Evolutionary conservation across 768 basidiomycete species (phyloP), one percentile per base, ranked within the genome.

Genomic region (Pleurotus salmoneostramineus): DNA sequence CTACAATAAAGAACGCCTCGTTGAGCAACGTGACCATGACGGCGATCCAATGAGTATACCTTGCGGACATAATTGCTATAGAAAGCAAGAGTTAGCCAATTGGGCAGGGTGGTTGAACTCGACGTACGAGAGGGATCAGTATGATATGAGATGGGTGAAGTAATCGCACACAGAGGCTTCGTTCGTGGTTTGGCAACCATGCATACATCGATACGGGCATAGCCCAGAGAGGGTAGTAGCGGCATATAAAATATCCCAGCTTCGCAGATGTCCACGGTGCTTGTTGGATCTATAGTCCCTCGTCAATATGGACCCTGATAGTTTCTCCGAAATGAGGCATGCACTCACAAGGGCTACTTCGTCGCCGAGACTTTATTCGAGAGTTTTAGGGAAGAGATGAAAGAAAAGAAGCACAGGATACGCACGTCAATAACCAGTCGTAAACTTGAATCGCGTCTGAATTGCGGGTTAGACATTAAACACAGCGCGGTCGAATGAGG

Each of bases 181-280:
- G 50, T 6, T 58, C 50, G 51, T 69, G 67, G 58, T 68, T 48
- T 5, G 57, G 58, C 17, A 65, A 57, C 54, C 65, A 63, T 27
- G 59, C 63, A 67, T 65, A 69, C 35, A 66, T 60, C 34, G 58
- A 60, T 27, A 68, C 32, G 10, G 67, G 67, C 60, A 60, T 68
- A 31, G 49, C 45, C 3, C 65, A 10, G 40, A 69, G 56, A 8
- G 68, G 65, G 57, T 69, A 69, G 50, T 69, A 69, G 32, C 68
- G 62, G 54, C 68, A 67, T 31, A 60, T 43, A 7, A 69, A 57
- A 47, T 60, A 69, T 4, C 63, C 60, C 21, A 62, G 31, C 54
- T 66, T 67, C 10, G 63, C 60, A 12, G 62, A 60, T 37, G 40
- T 67, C 63, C 66, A 64, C 34, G 58, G 62, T 8, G 62, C 40